Conservation (phyloP, 202 grass and related monocot genomes). For the Setaria italica region DNA sequence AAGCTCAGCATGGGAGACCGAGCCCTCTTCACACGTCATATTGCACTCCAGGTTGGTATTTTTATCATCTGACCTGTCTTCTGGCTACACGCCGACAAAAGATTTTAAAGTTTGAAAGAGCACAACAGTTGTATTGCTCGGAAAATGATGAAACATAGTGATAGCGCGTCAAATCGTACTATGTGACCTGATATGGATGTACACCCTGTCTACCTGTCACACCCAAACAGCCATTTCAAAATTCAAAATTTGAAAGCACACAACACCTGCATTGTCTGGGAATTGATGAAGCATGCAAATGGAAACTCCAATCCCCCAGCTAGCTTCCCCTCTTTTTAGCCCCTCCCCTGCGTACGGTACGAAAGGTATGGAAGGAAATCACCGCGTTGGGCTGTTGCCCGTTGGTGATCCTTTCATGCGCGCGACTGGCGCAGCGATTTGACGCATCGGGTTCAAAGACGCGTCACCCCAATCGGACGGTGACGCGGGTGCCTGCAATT, state of each 20-base stretch:
- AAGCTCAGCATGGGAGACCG: not conserved
- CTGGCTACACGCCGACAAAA: no score
- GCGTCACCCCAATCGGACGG: slow-evolving; percentile 40
- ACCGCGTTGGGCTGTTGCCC: not conserved
- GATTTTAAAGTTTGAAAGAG: no score
- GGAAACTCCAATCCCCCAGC: not conserved
- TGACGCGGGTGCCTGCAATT: not conserved
- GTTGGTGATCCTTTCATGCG: not conserved
- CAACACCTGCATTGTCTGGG: not conserved
- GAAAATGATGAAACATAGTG: not conserved
- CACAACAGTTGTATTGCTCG: not conserved
- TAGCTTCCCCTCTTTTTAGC: not conserved
- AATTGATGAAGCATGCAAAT: not conserved
- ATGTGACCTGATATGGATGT: no score
- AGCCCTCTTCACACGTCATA: not conserved
- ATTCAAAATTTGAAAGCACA: slow-evolving; percentile 1
- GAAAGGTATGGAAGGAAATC: not conserved
- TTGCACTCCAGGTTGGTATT: not conserved
- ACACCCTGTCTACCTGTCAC: no score
- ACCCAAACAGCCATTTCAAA: not conserved
- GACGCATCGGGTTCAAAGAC: not conserved
- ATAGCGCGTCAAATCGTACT: not conserved
- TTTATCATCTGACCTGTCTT: not conserved
- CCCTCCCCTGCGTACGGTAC: no score
- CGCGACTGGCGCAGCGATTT: slow-evolving; percentile 14